These are phyloP conservation scores for Boletus semigastroideus DNA, from an alignment of 1,284 basidiomycete species.

Conservation along the genomic window DNA sequence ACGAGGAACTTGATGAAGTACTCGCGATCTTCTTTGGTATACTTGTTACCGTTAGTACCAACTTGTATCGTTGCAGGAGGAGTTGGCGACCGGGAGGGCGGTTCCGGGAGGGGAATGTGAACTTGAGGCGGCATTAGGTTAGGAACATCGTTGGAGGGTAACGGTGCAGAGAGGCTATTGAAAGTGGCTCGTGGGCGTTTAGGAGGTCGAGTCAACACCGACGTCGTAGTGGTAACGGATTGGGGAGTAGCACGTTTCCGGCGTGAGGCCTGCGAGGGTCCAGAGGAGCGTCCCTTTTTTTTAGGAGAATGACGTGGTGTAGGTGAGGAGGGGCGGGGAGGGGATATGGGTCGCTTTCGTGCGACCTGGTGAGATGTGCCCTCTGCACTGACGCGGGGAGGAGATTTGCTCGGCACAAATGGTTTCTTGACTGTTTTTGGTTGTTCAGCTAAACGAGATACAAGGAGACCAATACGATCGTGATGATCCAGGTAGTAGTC, in stretches of 20 bases:
- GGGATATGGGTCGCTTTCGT: constrained; percentile 28
- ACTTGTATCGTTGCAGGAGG: constrained; percentile 54
- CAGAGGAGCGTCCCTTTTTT: constrained; percentile 14
- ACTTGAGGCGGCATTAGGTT: constrained; percentile 55
- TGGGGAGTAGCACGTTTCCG: constrained; percentile 22
- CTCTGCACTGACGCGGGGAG: constrained; percentile 14
- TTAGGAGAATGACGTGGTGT: constrained; percentile 7
- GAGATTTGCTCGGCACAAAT: constrained; percentile 30
- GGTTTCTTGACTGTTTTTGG: constrained; percentile 51
- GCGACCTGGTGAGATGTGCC: constrained; percentile 26
- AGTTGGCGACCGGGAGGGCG: constrained; percentile 64
- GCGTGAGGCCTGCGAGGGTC: constrained; percentile 17
- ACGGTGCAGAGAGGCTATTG: constrained; percentile 55
- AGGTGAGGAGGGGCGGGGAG: constrained; percentile 1
- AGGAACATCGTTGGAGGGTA: constrained; percentile 37
- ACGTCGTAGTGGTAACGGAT: constrained; percentile 11
- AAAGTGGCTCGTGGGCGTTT: constrained; percentile 44
- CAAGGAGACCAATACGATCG: constrained; percentile 51
- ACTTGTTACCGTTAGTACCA: constrained; percentile 49
- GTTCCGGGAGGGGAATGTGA: constrained; percentile 54
- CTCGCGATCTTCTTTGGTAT: constrained; percentile 60
- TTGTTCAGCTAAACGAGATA: constrained; percentile 33
- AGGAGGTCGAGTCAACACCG: constrained; percentile 25
- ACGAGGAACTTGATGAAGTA: constrained; percentile 64
- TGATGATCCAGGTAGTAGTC: constrained; percentile 72